Conservation (phyloP, 345 rosid species). For the Salix suchowensis region DNA sequence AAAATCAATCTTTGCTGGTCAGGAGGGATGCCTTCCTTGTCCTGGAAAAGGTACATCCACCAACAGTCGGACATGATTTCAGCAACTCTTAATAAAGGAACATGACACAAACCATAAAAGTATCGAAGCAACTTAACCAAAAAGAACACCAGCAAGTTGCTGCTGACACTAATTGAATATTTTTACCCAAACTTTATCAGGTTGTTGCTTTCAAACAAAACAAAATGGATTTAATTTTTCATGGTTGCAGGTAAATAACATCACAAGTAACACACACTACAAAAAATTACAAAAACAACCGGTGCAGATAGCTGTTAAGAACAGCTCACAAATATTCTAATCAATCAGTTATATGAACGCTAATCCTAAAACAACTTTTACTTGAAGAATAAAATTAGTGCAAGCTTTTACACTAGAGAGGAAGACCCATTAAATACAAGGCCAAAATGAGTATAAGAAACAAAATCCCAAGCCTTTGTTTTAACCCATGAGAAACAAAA, state of each 20-base stretch:
- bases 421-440: not conserved
- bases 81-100: not conserved
- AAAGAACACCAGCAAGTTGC: not conserved
- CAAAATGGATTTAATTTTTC: not conserved
- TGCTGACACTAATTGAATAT: not conserved
- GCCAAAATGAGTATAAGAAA: not conserved
- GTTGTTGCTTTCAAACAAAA: not conserved
- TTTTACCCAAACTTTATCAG: not conserved
- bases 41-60: constrained; percentile 35
- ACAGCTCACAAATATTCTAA: not conserved
- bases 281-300: not conserved
- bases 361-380: not conserved
- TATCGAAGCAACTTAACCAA: not conserved
- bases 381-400: not conserved
- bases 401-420: not conserved
- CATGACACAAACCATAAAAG: not conserved
- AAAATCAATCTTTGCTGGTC: constrained; percentile 93
- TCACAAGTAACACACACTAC: not conserved
- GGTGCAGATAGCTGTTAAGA: not conserved
- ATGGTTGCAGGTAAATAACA: not conserved
- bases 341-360: not conserved
- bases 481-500: not conserved
- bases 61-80: not conserved
- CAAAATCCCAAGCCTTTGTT: not conserved
- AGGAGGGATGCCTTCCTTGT: constrained; percentile 95